Evolutionary conservation across 768 basidiomycete species (phyloP).

Genomic region (Bullera alba): DNA sequence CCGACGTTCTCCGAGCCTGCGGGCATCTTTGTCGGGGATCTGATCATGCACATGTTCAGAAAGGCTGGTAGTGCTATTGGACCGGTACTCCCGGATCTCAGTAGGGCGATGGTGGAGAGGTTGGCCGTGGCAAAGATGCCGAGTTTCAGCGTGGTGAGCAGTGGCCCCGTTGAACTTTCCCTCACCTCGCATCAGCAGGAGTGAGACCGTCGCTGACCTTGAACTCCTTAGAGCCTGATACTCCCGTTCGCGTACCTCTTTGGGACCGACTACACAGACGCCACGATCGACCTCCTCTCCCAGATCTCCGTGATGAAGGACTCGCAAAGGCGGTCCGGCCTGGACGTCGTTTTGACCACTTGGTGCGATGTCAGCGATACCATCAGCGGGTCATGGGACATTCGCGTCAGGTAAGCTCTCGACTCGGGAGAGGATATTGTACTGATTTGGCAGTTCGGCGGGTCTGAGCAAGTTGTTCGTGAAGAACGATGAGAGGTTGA

Average conservation of each 20-base stretch:
- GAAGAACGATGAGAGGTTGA: slow-evolving; percentile 61
- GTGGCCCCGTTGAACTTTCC: neutral
- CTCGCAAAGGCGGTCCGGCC: slow-evolving; percentile 53
- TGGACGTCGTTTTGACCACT: slow-evolving; percentile 81
- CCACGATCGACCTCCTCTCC: slow-evolving; percentile 70
- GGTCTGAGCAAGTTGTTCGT: slow-evolving; percentile 69
- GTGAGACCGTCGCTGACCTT: neutral
- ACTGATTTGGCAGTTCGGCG: slow-evolving; percentile 53
- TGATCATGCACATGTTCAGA: slow-evolving; percentile 86
- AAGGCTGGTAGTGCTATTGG: slow-evolving; percentile 71
- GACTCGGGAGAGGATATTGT: neutral
- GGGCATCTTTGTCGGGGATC: slow-evolving; percentile 85
- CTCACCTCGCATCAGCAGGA: neutral
- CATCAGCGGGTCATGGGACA: slow-evolving; percentile 92
- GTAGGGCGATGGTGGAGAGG: slow-evolving; percentile 72
- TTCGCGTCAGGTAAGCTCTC: slow-evolving; percentile 57
- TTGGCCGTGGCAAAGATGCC: slow-evolving; percentile 82
- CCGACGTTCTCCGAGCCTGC: slow-evolving; percentile 77
- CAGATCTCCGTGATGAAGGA: slow-evolving; percentile 52
- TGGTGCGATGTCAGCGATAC: slow-evolving; percentile 95
- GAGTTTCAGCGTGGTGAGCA: slow-evolving; percentile 75
- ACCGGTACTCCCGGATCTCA: slow-evolving; percentile 76
- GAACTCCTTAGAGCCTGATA: slow-evolving; percentile 66
- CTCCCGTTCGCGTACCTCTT: slow-evolving; percentile 92
- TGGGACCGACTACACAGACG: slow-evolving; percentile 68